phyloP scores from a whole-genome alignment of 345 rosid genomes.

The Turnera subulata region DNA sequence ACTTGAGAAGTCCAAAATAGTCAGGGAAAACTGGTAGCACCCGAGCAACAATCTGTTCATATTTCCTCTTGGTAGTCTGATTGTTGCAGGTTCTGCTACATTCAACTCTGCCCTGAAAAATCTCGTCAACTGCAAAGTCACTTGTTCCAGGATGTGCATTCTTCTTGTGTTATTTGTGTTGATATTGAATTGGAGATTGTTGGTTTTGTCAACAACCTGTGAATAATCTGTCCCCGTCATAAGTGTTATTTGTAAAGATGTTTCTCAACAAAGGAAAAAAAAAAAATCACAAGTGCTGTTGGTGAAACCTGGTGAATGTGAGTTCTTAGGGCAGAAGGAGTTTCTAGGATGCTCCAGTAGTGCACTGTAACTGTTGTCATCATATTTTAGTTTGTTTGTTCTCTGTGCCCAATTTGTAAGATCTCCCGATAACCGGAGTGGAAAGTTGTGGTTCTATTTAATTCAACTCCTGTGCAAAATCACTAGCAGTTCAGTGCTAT shows the following conservation, averaged over 20 bases:
- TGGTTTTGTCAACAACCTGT: conserved; percentile 22
- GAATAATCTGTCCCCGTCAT: conserved; percentile 19
- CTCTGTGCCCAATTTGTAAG: no score
- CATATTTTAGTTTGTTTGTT: no score
- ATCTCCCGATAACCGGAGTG: no score
- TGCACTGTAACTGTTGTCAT: no score
- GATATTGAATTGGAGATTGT: conserved; percentile 19
- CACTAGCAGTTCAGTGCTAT: no score
- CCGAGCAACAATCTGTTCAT: conserved; percentile 2
- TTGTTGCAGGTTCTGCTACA: conserved; percentile 8
- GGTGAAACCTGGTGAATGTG: no score
- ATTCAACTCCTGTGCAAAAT: no score
- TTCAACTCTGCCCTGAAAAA: conserved; percentile 24
- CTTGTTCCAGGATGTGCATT: conserved; percentile 9
- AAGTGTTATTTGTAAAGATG: neutral
- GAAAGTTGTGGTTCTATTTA: no score
- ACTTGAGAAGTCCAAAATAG: conserved; percentile 22
- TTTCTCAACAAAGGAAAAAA: no score
- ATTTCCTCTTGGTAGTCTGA: conserved; percentile 23
- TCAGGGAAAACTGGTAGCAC: conserved; percentile 18
- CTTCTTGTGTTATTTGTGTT: conserved; percentile 15
- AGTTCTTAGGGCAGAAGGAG: no score
- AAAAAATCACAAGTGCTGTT: no score
- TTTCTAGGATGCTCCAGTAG: no score
- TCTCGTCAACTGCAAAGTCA: conserved; percentile 16